Evolutionary conservation across 1,284 basidiomycete species (phyloP), one percentile per base, ranked within the genome.

Genomic region (Leccinum angustisporum): DNA sequence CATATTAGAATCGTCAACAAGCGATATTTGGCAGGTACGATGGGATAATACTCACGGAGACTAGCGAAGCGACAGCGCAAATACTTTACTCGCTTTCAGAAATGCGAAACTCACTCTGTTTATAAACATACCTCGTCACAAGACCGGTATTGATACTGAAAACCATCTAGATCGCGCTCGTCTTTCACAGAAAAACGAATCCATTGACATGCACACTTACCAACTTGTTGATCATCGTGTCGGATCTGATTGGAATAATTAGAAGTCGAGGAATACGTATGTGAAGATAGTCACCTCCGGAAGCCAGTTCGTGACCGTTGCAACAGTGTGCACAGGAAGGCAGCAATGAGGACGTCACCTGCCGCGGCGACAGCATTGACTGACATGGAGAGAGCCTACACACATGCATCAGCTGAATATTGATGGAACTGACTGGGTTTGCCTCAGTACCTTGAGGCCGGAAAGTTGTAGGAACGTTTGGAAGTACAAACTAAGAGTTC

Each of bases 291-390:
- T 62, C 56, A 81, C 85, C 79, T 81, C 30, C 78, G 75, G 73
- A 86, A 86, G 10, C 85, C 85, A 11, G 86, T 87, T 31, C 85
- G 78, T 1, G 83, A 85, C n/a, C 70, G 72, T 65, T 83, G 82
- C 30, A 88, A 77, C 56, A 87, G 72, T 0, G 66, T 72, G 65
- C 83, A 85, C 31, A 88, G 78, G 33, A 78, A 75, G 0, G 66
- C 69, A 1, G 86, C 83, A 57, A 88, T 88, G 30, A 85, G 70
- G 16, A 87, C 78, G 62, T 88, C 86, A 3, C 83, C 81, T 3
- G 78, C 83, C 0, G 84, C 86, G 0, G 85, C 83, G n/a, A 86
- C 74, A 0, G 79, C 80, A 64, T 87, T 88, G 57, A 87, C 79
- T 14, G 79, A 66, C 66, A 86, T 83, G 0, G 85, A 86, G 14